Base-by-base conservation (phyloP, 2,329 filamentous ascomycete genomes). In the Cadophora malorum region DNA sequence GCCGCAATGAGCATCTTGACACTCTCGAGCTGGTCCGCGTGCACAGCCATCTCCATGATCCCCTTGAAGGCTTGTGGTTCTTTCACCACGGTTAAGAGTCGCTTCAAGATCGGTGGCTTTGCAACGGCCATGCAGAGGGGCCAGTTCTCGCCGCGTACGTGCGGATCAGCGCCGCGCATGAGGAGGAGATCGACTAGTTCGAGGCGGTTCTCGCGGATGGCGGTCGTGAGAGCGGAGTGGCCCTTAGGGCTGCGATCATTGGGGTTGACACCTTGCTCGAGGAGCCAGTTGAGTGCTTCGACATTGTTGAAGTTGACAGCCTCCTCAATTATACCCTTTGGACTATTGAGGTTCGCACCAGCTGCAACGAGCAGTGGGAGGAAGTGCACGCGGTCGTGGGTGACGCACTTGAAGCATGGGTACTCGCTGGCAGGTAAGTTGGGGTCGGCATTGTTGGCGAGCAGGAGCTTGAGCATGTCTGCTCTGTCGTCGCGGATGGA, bases 101-200 rank as follows among this genome's bases (percentile, higher is more conserved):
- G 85, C 72, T 84, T 83, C 12, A 91, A 83, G 53, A 92, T 84
- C 0, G 78, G 76, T 0, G 90, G 89, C 45, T 87, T 84, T 68
- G 82, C 83, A 61, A 91, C 88, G 0, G 90, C 88, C 86, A 92
- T 88, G 76, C 85, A 89, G 12, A 91, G 82, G 0, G 90, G 90
- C 90, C 90, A 92, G 75, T 91, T 88, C 73, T 90, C 82, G 41
- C 89, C 89, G 16, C 89, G 83, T 21, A 90, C 79, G 65, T 86
- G 85, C 4, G 88, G 86, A 69, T 90, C 86, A 0, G 88, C 88
- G 12, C 88, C 88, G 33, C 85, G 82, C 3, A 80, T 77, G 7
- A 90, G 81, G 1, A 91, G 81, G 12, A 85, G 76, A 49, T 90
- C 86, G 25, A 91, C 83, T 72, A 90, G 81, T 6, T 90, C 88